phyloP scores from a whole-genome alignment of 177 flowering plant genomes.

The Vitis hybrid region DNA sequence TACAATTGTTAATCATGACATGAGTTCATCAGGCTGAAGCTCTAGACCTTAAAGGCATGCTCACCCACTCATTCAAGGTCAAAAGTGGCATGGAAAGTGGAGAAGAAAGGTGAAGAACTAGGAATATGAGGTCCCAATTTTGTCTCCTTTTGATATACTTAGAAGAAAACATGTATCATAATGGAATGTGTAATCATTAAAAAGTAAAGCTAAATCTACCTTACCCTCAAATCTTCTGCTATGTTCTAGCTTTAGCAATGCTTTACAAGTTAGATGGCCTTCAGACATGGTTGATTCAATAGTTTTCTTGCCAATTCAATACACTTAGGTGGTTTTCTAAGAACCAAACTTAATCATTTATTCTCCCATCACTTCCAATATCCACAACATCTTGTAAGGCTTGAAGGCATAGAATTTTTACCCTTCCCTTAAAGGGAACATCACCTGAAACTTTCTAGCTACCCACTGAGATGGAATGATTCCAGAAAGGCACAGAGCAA shows the following conservation, averaged over 20 bases:
- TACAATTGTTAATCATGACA: slow-evolving; percentile 3
- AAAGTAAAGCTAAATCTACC: slow-evolving; percentile 1
- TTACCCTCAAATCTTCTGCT: not conserved
- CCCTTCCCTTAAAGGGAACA: too few relatives aligned
- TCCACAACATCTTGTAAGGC: not conserved
- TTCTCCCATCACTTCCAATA: not conserved
- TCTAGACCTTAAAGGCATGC: not conserved
- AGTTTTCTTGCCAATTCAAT: not conserved
- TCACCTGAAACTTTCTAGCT: too few relatives aligned
- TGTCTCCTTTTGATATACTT: slow-evolving; percentile 9
- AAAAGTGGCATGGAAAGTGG: slow-evolving; percentile 2
- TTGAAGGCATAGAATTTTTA: too few relatives aligned
- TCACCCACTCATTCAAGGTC: slow-evolving; percentile 1
- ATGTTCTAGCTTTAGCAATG: not conserved
- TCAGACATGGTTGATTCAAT: not conserved
- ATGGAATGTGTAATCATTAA: slow-evolving; percentile 14
- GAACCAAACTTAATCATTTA: not conserved
- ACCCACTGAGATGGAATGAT: too few relatives aligned
- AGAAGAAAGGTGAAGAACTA: slow-evolving; percentile 5
- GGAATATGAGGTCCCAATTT: slow-evolving; percentile 17
- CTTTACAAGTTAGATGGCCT: not conserved
- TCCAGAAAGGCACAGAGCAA: too few relatives aligned
- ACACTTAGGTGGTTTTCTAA: too few relatives aligned
- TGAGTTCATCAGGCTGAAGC: not conserved
- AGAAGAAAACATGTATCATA: not conserved